phyloP scores from a whole-genome alignment of 192 early-diverging fungal genomes.

The Pecoramyces ruminantium region DNA sequence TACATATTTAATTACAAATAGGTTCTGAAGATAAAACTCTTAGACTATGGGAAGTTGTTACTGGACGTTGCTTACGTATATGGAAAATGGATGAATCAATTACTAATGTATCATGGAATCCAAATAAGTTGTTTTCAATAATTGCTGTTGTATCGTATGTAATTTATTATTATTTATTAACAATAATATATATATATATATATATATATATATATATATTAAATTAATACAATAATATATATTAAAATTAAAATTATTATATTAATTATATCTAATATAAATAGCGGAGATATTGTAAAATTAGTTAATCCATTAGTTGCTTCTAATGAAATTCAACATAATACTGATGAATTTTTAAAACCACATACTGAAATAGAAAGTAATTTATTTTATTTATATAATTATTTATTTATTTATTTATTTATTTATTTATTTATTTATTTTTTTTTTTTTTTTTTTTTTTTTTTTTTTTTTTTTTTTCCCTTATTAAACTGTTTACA shows the following conservation, averaged over 20 bases:
- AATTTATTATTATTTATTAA: neutral
- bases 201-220: too few species aligned
- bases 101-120: slow-evolving; percentile 74
- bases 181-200: too few species aligned
- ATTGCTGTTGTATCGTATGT: slow-evolving; percentile 52
- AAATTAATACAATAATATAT: too few species aligned
- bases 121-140: slow-evolving; percentile 53
- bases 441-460: too few species aligned
- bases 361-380: neutral
- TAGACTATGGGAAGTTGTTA: slow-evolving; percentile 77
- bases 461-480: too few species aligned
- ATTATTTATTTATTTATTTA: too few species aligned
- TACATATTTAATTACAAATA: neutral
- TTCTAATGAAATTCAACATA: neutral
- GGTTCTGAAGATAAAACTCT: slow-evolving; percentile 77
- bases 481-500: too few species aligned
- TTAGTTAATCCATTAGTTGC: neutral
- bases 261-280: too few species aligned
- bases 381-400: neutral
- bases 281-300: neutral
- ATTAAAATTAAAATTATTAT: too few species aligned
- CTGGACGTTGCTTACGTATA: slow-evolving; percentile 66
- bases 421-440: too few species aligned
- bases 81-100: slow-evolving; percentile 58
- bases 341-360: neutral